Base-by-base conservation (phyloP, 441 rosid genomes). In the Euphorbia celastroides region DNA sequence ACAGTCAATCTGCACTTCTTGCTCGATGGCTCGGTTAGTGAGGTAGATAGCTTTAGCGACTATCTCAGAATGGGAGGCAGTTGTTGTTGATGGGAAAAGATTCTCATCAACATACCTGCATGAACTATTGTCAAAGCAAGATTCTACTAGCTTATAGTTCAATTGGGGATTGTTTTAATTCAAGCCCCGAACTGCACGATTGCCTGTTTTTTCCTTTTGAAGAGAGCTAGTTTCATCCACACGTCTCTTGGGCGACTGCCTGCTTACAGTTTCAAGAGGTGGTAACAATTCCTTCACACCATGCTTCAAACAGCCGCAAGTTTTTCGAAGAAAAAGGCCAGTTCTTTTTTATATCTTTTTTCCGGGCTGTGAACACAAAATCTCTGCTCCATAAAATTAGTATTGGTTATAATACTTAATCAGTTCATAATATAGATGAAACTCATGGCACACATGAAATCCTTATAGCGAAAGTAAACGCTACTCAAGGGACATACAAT, bases 251-350 rank as follows among this genome's bases (percentile, higher is more conserved):
- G 64, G 46, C 48, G 80, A 65, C 72, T 72, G 83, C n/a, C n/a
- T n/a, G n/a, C n/a, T n/a, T n/a, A n/a, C n/a, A n/a, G n/a, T n/a
- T n/a, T n/a, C n/a, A 72, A 67, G 80, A 71, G 97, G 96, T 65
- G 98, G 98, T 71, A 94, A 80, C 19, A 88, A 83, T 69, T 87
- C 93, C 71, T 82, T 83, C 81, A 92, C 81, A 60, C 97, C 99
- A 86, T 94, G 89, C 61, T 85, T 84, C 79, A 85, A 72, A 69
- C 90, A 86, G 89, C 48, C 86, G 87, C 76, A 94, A 81, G 64
- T 77, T 89, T 68, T 83, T 80, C 65, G 32, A 26, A 26, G 99
- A 94, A 72, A 94, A 92, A n/a, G 99, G 99, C 99, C 99, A 94
- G 64, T 79, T 94, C 72, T 80, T 81, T 76, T 84, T 77, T 82